Percentiles rank a stretch among this genome's conserved stretches.
phyloP scores from a whole-genome alignment of 2,329 filamentous ascomycete species.

The Macrophomina tecta region DNA sequence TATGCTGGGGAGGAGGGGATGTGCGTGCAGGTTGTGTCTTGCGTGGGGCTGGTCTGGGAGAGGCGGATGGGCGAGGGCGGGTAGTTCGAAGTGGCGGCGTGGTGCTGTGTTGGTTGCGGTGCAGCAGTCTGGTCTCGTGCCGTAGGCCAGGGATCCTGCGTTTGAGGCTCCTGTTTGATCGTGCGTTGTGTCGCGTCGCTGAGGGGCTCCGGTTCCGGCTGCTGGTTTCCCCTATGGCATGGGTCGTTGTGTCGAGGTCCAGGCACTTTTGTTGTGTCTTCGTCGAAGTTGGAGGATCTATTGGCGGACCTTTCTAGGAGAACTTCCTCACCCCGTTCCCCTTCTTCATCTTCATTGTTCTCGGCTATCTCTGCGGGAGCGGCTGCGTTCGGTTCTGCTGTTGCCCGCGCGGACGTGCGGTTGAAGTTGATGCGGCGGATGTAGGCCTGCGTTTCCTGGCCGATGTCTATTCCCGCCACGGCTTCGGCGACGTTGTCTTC shows the following conservation, averaged over 20 bases:
- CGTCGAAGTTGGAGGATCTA: slow-evolving; percentile 19
- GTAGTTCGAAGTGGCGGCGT: not conserved
- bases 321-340: not conserved
- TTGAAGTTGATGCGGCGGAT: slow-evolving; percentile 22
- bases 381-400: not conserved
- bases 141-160: not conserved
- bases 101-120: not conserved
- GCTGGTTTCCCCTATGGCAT: not conserved
- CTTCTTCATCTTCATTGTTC: too few relatives aligned
- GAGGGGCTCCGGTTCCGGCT: not conserved
- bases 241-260: not conserved
- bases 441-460: slow-evolving; percentile 23
- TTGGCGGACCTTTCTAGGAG: not conserved
- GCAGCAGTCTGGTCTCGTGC: not conserved
- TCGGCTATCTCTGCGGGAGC: not conserved
- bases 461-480: slow-evolving; percentile 17
- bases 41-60: slow-evolving; percentile 18
- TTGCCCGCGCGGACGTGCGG: not conserved
- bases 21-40: not conserved
- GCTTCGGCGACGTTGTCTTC: not conserved
- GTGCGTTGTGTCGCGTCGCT: not conserved
- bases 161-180: slow-evolving; percentile 12
- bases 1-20: not conserved
- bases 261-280: not conserved
- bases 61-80: not conserved